Conservation (phyloP, 106 monocot genomes). For the Dioscorea alata region DNA sequence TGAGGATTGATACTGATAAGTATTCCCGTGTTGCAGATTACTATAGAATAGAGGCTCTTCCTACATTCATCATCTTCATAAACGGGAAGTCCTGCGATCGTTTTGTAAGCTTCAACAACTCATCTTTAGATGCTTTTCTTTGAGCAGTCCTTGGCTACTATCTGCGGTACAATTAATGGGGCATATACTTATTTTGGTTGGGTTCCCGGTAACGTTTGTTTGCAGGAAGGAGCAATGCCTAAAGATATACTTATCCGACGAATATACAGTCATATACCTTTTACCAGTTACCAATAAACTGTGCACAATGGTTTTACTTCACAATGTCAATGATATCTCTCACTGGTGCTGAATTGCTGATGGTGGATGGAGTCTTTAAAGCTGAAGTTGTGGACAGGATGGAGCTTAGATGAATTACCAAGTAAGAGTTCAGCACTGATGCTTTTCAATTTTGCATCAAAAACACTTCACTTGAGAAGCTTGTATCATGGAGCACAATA, state of each 20-base stretch:
- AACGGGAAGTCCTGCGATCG: slow-evolving; percentile 84
- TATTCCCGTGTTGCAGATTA: slow-evolving; percentile 62
- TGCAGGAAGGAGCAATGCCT: slow-evolving; percentile 88
- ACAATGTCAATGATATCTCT: neutral
- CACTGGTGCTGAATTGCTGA: neutral
- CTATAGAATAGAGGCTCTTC: slow-evolving; percentile 73
- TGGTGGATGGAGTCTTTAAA: neutral
- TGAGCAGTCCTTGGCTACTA: neutral
- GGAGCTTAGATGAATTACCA: neutral
- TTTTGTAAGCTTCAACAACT: slow-evolving; percentile 56
- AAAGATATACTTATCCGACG: slow-evolving; percentile 56
- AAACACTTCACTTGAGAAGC: no score
- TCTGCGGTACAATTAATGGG: neutral
- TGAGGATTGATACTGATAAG: slow-evolving; percentile 94
- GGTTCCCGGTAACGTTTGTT: no score
- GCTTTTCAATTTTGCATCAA: no score
- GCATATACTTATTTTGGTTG: no score
- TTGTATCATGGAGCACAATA: no score
- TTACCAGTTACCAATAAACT: neutral
- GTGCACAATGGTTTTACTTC: neutral
- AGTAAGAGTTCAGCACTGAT: no score
- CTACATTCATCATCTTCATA: slow-evolving; percentile 87
- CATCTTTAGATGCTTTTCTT: neutral
- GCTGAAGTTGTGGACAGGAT: neutral
- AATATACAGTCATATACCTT: neutral